phyloP scores from a whole-genome alignment of 805 yeast species.

The Vanderwaltozyma yarrowii region DNA sequence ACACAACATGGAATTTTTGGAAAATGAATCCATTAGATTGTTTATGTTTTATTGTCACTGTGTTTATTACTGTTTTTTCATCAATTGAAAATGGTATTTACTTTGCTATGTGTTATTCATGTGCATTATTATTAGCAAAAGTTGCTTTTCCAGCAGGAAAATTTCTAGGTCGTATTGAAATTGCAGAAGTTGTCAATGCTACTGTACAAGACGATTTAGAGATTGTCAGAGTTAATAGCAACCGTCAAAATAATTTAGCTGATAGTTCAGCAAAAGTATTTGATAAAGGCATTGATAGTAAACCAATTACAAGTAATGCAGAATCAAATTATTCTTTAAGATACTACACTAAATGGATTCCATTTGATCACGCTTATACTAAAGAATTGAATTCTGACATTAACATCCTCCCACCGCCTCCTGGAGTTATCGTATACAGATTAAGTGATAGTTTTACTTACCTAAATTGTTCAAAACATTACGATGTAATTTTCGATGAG shows the following conservation, averaged over 20 bases:
- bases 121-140: slow-evolving; percentile 61
- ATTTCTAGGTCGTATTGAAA: slow-evolving; percentile 63
- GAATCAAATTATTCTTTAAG: slow-evolving; percentile 1
- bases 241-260: too few relatives aligned
- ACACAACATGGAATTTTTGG: slow-evolving; percentile 61
- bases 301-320: too few relatives aligned
- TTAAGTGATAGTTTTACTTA: slow-evolving; percentile 75
- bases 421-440: slow-evolving; percentile 83
- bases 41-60: slow-evolving; percentile 61
- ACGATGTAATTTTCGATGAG: slow-evolving; percentile 58
- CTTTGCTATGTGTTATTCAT: slow-evolving; percentile 80
- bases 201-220: neutral
- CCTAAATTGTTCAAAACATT: slow-evolving; percentile 67
- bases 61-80: slow-evolving; percentile 67
- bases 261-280: neutral
- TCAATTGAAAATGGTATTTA: slow-evolving; percentile 84
- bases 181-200: slow-evolving; percentile 2
- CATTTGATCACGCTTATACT: slow-evolving; percentile 34
- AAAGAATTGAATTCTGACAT: slow-evolving; percentile 47
- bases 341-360: slow-evolving; percentile 63
- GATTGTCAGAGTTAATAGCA: neutral
- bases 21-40: slow-evolving; percentile 63
- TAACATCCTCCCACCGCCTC: slow-evolving; percentile 67
- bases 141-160: slow-evolving; percentile 73
- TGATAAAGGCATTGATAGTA: neutral